Base-by-base conservation (phyloP, 1,284 basidiomycete species). In the Hortiboletus rubellus region DNA sequence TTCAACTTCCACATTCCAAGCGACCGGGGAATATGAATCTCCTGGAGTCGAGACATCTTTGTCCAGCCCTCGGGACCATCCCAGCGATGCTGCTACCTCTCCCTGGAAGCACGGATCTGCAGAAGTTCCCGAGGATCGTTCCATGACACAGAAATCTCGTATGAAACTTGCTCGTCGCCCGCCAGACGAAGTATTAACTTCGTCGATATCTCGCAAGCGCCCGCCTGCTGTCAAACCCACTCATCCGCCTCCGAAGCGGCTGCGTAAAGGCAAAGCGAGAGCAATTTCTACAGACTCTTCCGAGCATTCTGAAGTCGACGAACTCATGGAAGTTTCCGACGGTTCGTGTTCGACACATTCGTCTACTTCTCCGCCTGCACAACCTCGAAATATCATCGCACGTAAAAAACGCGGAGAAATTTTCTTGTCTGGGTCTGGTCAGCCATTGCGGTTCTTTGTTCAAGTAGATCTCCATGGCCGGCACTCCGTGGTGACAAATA, bases 381-480 rank as follows among this genome's bases (percentile, higher is more conserved):
- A 50, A 7, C 42, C 50, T 36, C 63, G 50, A 36, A 60, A 44
- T 30, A 50, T 67, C n/a, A 27, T 68, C 50, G 57, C 57, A 30
- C 60, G 11, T 38, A 71, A 54, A 52, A 65, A 53, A 14, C 49
- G 24, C 2, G 71, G 71, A 2, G 62, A 73, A 52, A 60, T 74
- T 18, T 72, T 72, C 33, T 42, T 69, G 44, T 61, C 66, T 6
- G 53, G 33, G 30, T 54, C 63, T 38, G 82, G 80, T 7, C 60
- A 68, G 49, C 65, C 76, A 0, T 60, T 82, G 36, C 64, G 71
- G n/a, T 85, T 86, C 61, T 85, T 80, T 62, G 79, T 86, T 34
- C 82, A 83, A 64, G 73, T 84, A n/a, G 82, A 82, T 56, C 69
- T 84, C 3, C 75, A 76, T 46, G 77, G 79, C 49, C 77, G 85